Conservation (phyloP, 306 rosid genomes). For the Ormosia semicastrata region DNA sequence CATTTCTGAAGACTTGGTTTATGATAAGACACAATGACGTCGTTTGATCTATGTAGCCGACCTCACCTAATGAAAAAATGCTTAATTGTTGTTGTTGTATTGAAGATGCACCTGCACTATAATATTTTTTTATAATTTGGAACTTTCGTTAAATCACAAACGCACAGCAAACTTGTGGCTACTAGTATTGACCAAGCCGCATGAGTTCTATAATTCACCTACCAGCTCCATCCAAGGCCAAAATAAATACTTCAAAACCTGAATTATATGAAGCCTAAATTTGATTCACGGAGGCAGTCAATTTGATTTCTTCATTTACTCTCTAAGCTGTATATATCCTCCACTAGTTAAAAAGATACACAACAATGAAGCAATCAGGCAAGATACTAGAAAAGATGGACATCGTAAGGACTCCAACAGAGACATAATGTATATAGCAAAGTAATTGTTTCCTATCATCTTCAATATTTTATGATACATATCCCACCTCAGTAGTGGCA, state of each 20-base stretch:
- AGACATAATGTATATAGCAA: slow-evolving; percentile 10
- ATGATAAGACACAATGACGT: no score
- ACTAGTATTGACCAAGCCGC: not conserved
- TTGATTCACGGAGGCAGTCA: not conserved
- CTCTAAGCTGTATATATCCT: not conserved
- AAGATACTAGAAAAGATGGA: not conserved
- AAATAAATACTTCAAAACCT: not conserved
- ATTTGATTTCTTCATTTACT: not conserved
- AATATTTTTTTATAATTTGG: not conserved
- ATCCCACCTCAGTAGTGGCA: not conserved
- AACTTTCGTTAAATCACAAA: not conserved
- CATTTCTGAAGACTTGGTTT: no score
- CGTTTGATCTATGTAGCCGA: no score
- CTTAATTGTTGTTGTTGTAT: no score
- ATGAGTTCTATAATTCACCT: not conserved
- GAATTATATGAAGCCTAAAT: not conserved
- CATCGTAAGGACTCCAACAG: not conserved
- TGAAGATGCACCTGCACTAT: not conserved
- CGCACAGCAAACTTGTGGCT: not conserved
- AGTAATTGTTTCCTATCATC: not conserved
- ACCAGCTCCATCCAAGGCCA: slow-evolving; percentile 8
- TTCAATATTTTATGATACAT: slow-evolving; percentile 5
- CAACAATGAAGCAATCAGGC: not conserved
- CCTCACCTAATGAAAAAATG: no score
- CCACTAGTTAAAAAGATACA: not conserved